Evolutionary conservation across 2,329 filamentous ascomycete genomes (phyloP), one percentile per base, ranked within the genome.

Genomic region (Colletotrichum brevisporum): DNA sequence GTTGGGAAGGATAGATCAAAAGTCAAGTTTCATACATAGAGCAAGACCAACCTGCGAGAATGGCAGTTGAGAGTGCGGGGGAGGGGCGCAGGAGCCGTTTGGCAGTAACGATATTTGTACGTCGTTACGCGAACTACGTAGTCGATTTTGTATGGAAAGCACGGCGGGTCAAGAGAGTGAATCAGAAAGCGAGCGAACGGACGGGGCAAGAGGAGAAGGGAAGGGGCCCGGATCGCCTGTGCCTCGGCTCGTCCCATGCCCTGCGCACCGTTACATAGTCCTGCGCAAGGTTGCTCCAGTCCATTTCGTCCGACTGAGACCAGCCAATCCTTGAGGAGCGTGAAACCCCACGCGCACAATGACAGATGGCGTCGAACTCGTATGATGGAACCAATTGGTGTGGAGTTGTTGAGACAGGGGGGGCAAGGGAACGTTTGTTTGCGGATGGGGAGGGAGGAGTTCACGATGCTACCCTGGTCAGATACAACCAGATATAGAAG

Each of bases 101-200:
- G 47, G n/a, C 9, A 50, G 21, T 8, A 31, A 31, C 9, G 27
- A 10, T 31, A 8, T 31, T 31, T 31, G 27, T 1, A 31, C 27
- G 27, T 31, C 27, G 27, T 50, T 60, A 52, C 54, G 71, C 50
- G 51, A 71, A 54, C 8, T 18, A 21, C 16, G 6, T 64, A 31
- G 27, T 31, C 6, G 27, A 31, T 31, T 31, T 31, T 9, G 8
- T 31, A 2, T 9, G 6, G 8, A 31, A 6, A 31, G 27, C 9
- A 8, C 27, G 6, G 9, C 27, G 8, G 27, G 6, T 31, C 8
- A 10, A 9, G 27, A 31, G 27, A 31, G 27, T 31, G 27, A 31
- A 31, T 31, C 27, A 31, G 27, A 9, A 9, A 24, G 21, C 21
- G 21, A 24, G 21, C 21, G 27, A 9, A 31, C 27, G 27, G 27